Evolutionary conservation across 768 basidiomycete species (phyloP).

Genomic region (Suillus alpinus): DNA sequence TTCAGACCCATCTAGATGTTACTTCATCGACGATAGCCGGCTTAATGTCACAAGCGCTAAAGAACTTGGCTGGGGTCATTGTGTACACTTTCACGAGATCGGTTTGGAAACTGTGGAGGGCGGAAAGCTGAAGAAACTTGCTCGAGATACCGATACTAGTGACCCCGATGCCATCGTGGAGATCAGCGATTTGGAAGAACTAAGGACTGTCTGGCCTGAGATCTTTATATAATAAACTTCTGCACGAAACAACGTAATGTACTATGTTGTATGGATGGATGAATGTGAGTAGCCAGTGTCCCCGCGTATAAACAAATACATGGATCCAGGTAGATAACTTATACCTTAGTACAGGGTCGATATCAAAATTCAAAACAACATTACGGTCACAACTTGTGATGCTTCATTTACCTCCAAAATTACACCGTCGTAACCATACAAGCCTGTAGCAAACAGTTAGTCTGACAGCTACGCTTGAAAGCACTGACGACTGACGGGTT

Average conservation of each 20-base stretch:
- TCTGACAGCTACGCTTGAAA: not conserved
- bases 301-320: not conserved
- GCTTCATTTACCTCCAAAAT: conserved; percentile 77
- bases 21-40: conserved; percentile 78
- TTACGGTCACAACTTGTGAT: conserved; percentile 74
- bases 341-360: not conserved
- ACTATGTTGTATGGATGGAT: conserved; percentile 6
- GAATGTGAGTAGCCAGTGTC: not conserved
- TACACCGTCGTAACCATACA: conserved; percentile 79
- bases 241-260: not conserved
- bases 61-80: conserved; percentile 65
- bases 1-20: conserved; percentile 65
- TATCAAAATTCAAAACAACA: conserved; percentile 48
- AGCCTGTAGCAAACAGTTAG: conserved; percentile 12
- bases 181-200: conserved; percentile 59
- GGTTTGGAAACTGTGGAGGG: conserved; percentile 64
- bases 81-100: conserved; percentile 75
- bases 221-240: conserved; percentile 49
- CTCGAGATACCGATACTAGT: conserved; percentile 34
- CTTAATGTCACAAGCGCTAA: conserved; percentile 67
- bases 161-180: conserved; percentile 46
- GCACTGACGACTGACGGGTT: conserved; percentile 50
- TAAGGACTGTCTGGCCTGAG: conserved; percentile 72
- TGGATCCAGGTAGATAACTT: not conserved
- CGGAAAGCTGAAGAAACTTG: conserved; percentile 48